These are phyloP conservation scores for Colletotrichum tropicicola DNA, from an alignment of 2,329 filamentous ascomycete species.

Conservation along the genomic window DNA sequence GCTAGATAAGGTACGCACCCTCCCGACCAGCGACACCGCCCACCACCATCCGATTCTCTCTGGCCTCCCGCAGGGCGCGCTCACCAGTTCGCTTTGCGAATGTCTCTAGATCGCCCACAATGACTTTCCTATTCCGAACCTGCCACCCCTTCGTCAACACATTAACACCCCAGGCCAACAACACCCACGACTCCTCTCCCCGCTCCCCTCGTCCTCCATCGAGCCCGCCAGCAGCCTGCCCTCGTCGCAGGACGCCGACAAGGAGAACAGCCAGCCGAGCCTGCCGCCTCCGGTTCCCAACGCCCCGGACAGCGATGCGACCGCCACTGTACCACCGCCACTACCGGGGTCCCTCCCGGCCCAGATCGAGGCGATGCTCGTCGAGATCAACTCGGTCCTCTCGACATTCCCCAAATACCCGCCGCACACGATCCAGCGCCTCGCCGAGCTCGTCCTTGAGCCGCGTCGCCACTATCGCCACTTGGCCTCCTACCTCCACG, in stretches of 20 bases:
- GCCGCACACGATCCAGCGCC: constrained; percentile 91
- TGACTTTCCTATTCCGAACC: constrained; percentile 77
- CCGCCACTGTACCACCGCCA: constrained; percentile 48
- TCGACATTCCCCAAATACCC: constrained; percentile 77
- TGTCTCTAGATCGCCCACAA: constrained; percentile 73
- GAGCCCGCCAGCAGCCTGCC: constrained; percentile 40
- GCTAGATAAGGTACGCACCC: constrained; percentile 65
- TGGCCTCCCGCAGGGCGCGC: constrained; percentile 15
- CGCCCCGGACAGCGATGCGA: constrained; percentile 38
- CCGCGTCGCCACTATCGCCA: constrained; percentile 84
- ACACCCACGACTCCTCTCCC: constrained; percentile 51
- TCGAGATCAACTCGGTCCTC: constrained; percentile 69
- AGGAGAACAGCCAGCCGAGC: constrained; percentile 69
- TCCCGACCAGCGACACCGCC: background rate
- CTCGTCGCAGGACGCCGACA: constrained; percentile 68
- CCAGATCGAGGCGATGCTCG: constrained; percentile 70
- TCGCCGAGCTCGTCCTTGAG: constrained; percentile 83
- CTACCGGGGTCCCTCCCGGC: constrained; percentile 64
- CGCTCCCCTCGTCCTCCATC: constrained; percentile 54
- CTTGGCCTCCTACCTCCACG: constrained; percentile 86
- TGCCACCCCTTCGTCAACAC: constrained; percentile 55
- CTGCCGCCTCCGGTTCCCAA: constrained; percentile 38
- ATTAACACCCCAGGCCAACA: constrained; percentile 48
- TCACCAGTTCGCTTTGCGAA: constrained; percentile 19
- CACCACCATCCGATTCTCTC: constrained; percentile 48